These are phyloP conservation scores for Cladophialophora carrionii DNA, from an alignment of 2,329 filamentous ascomycete genomes.

Conservation along the genomic window DNA sequence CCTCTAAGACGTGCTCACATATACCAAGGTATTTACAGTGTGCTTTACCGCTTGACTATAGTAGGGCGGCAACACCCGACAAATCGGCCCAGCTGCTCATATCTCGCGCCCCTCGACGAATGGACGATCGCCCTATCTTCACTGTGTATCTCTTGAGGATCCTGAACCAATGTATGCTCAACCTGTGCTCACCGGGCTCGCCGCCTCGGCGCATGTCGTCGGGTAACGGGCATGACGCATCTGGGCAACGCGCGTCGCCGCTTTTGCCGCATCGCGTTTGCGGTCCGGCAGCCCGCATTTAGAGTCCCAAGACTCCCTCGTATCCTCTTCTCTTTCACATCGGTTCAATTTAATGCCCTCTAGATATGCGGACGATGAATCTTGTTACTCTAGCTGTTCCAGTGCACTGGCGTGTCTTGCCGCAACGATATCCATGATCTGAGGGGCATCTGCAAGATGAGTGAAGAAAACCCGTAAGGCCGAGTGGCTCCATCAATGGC, in stretches of 20 bases:
- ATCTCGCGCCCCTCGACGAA: neutral
- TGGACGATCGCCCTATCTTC: neutral
- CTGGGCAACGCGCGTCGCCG: neutral
- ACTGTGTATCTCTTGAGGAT: neutral
- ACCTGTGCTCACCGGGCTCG: neutral
- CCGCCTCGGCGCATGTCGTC: neutral
- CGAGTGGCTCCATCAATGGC: neutral
- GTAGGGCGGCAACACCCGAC: neutral
- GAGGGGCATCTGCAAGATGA: conserved; percentile 20
- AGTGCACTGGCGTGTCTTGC: neutral
- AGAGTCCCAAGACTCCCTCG: neutral
- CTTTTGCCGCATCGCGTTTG: neutral
- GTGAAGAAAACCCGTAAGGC: conserved; percentile 25
- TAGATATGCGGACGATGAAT: neutral
- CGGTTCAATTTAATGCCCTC: neutral
- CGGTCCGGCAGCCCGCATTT: neutral
- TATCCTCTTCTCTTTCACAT: neutral
- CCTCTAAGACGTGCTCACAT: neutral
- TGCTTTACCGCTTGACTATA: neutral
- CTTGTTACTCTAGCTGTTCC: neutral
- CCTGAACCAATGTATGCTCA: neutral
- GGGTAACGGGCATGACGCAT: neutral
- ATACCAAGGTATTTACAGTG: neutral
- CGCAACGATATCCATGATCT: neutral
- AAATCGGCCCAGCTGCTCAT: neutral